Base-by-base conservation (phyloP, 257 asterid species). In the Schizonepeta tenuifolia region DNA sequence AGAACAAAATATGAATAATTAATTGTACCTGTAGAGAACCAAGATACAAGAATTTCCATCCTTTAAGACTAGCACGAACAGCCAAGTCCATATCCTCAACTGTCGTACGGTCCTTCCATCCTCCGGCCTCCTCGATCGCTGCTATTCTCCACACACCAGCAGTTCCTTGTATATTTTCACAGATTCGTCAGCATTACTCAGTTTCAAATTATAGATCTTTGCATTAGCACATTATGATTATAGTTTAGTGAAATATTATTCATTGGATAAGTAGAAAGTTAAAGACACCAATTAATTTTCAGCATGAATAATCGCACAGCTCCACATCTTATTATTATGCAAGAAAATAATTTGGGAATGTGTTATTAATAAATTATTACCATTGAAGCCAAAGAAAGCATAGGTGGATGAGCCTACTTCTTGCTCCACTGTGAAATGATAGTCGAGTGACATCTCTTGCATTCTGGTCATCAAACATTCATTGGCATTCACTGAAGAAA, bases 1-100 rank as follows among this genome's bases (percentile, higher is more conserved):
- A 31, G 7, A 31, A 31, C 36, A 31, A 55, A 40, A 2, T 9
- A 5, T 55, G 28, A 7, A 44, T 44, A 44, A 1, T 24, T 24
- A 2, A n/a, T n/a, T n/a, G 38, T 40, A 80, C 98, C 98, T 76
- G 76, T 0, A 94, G 74, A 20, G 88, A 70, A 49, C 95, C 91
- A 26, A 94, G 91, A 80, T 85, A 94, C 71, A 94, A 69, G 79
- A 94, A 94, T 72, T 89, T 94, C 99, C 99, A 94, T 43, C 99
- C 99, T 60, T 82, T 88, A 38, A 94, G 96, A 75, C 88, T 88
- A 33, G 97, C 99, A 0, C 99, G 97, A n/a, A 94, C 97, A 20
- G 97, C 97, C 35, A 94, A 86, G 78, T 94, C 99, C 99, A 94
- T 94, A 65, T 94, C 99, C 80, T 94, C 99, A 0, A 94, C 97